A percentile compares a stretch with the other conserved stretches of the same genome.
phyloP scores from a whole-genome alignment of 1,284 basidiomycete genomes.

The Inonotus hispidus region DNA sequence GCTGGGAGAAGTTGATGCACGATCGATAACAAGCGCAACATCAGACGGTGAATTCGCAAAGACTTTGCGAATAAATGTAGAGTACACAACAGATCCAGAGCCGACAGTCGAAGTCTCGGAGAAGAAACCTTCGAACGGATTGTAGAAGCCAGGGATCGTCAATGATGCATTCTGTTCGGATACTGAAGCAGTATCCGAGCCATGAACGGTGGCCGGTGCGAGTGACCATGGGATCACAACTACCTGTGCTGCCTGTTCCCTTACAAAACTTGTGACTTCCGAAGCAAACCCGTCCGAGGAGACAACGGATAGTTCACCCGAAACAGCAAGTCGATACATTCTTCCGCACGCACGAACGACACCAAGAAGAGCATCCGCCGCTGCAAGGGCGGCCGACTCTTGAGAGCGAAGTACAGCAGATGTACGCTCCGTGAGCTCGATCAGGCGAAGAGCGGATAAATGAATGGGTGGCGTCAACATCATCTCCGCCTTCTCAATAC shows the following conservation, averaged over 20 bases:
- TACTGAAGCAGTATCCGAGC: not conserved
- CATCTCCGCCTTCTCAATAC: conserved; percentile 23
- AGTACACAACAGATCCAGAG: conserved; percentile 46
- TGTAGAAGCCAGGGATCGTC: conserved; percentile 27
- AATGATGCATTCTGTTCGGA: conserved; percentile 3
- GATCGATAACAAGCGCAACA: conserved; percentile 80
- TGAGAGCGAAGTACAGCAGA: conserved; percentile 83
- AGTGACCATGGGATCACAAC: conserved; percentile 75
- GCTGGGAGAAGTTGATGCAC: conserved; percentile 31
- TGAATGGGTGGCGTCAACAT: conserved; percentile 29
- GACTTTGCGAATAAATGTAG: conserved; percentile 76
- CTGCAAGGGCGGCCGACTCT: conserved; percentile 61
- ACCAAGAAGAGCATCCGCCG: conserved; percentile 74
- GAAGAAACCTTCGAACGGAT: conserved; percentile 21
- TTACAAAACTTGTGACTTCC: conserved; percentile 63
- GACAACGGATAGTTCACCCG: conserved; percentile 63
- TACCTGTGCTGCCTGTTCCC: conserved; percentile 59
- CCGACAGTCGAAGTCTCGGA: conserved; percentile 28
- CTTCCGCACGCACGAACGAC: conserved; percentile 80
- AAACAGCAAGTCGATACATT: conserved; percentile 65
- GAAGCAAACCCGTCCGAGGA: conserved; percentile 63
- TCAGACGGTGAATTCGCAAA: conserved; percentile 64
- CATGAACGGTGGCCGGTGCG: conserved; percentile 1
- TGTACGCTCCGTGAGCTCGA: conserved; percentile 84
- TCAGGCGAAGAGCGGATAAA: conserved; percentile 77